A percentile compares a stretch with the other conserved stretches of the same genome.
phyloP scores from a whole-genome alignment of 2,329 filamentous ascomycete genomes.

The Neonectria coccinea region DNA sequence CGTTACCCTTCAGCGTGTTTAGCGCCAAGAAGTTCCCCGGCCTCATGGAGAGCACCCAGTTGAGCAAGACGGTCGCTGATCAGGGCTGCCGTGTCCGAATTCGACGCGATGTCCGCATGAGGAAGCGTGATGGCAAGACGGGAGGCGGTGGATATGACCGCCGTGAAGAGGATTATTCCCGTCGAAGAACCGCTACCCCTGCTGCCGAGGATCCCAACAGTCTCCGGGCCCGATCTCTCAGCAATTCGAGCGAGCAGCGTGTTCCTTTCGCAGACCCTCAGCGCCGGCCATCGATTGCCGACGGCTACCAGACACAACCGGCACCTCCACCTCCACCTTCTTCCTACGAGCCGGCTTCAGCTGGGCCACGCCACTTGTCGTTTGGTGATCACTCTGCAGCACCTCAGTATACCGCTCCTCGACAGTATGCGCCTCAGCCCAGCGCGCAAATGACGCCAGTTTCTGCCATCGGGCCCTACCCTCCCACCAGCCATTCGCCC shows the following conservation, averaged over 20 bases:
- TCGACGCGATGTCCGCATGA: conserved; percentile 91
- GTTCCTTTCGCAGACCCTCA: conserved; percentile 56
- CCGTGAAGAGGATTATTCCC: conserved; percentile 73
- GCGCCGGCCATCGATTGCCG: conserved; percentile 62
- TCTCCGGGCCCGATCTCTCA: conserved; percentile 68
- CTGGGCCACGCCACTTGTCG: conserved; percentile 48
- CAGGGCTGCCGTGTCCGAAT: conserved; percentile 98
- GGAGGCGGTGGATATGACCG: conserved; percentile 62
- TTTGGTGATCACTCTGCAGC: conserved; percentile 49
- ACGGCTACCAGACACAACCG: conserved; percentile 50
- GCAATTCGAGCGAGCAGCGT: conserved; percentile 67
- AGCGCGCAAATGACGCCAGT: conserved; percentile 50
- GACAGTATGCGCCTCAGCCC: conserved; percentile 54
- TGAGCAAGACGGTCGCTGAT: conserved; percentile 93
- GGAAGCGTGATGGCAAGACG: conserved; percentile 80
- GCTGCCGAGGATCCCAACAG: conserved; percentile 49
- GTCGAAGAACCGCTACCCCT: conserved; percentile 53
- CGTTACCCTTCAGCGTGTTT: conserved; percentile 86
- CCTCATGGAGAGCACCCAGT: conserved; percentile 85
- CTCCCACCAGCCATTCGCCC: conserved; percentile 54
- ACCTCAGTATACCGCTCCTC: conserved; percentile 51
- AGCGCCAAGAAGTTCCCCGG: conserved; percentile 99
- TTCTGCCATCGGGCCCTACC: conserved; percentile 50
- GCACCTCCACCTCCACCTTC: conserved; percentile 50
- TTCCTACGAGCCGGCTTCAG: conserved; percentile 49